Evolutionary conservation across 805 yeast species (phyloP), one percentile per base, ranked within the genome.

Genomic region (Saccharomyces jurei): DNA sequence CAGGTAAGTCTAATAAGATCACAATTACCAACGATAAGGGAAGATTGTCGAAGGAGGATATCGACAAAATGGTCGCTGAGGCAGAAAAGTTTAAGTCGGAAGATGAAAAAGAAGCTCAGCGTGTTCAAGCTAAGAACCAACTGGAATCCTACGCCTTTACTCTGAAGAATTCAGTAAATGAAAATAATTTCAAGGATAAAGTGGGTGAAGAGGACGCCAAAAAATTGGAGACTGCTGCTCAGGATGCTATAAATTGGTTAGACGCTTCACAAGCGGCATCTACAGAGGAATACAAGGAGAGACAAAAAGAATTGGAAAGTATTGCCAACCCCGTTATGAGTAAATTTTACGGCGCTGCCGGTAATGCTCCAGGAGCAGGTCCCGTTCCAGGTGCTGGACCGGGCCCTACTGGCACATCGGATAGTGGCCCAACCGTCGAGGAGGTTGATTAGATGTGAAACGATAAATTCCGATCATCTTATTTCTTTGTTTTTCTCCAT

Each of bases 1-100:
- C 97, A 62, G 98, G 97, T 81, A 92, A 91, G 82, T 78, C 96
- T 66, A 89, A 86, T 80, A 86, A 92, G 85, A 92, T 91, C 72
- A 91, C 97, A 74, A 92, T 91, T 77, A 91, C 97, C 77, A 92
- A 91, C 80, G 97, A 91, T 76, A 92, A 91, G 81, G 98, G 98
- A 77, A 90, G 97, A 83, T 82, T 91, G 71, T 89, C 97, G 61
- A 88, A 90, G 83, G 97, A 91, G 74, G 97, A 91, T 72, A 91
- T 91, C 67, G 97, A 92, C 80, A 87, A 91, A 77, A 91, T 91
- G 98, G 97, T 92, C 60, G 77, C 88, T 61, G 97, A 92, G 76
- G 98, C 97, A 68, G 97, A 92, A 81, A 91, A 90, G 81, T 91
- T 78, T 84, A 90, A 88, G 81, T 96, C 88, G 65, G 96, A 91